Evolutionary conservation across 2,329 filamentous ascomycete species (phyloP).

Genomic region (Lasiodiplodia sp.): DNA sequence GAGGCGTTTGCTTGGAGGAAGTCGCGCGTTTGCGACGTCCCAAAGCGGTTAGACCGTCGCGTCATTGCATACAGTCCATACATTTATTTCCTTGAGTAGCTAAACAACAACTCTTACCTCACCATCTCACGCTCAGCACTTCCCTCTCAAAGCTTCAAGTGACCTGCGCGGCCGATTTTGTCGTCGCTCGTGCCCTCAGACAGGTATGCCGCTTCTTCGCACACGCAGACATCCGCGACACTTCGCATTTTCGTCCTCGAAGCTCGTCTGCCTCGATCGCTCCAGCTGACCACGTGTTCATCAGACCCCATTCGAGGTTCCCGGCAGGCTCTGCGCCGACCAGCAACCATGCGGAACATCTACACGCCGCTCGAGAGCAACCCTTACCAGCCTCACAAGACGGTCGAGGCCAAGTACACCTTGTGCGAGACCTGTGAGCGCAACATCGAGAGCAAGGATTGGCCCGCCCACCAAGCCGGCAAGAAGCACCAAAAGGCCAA

Average conservation of each 20-base stretch:
- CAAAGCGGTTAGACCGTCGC: slow-evolving; percentile 21
- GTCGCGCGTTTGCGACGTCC: slow-evolving; percentile 10
- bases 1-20: neutral
- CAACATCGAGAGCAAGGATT: slow-evolving; percentile 42
- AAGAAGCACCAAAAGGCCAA: slow-evolving; percentile 42
- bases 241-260: neutral
- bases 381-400: slow-evolving; percentile 39
- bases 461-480: slow-evolving; percentile 41
- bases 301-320: neutral
- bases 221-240: neutral
- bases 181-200: neutral
- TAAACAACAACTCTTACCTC: neutral
- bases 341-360: slow-evolving; percentile 6
- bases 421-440: slow-evolving; percentile 45
- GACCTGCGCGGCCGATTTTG: neutral
- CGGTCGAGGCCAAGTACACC: slow-evolving; percentile 34
- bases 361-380: slow-evolving; percentile 27
- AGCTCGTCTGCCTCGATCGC: neutral
- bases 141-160: neutral
- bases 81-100: slow-evolving; percentile 20
- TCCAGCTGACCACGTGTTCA: neutral
- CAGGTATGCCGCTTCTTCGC: slow-evolving; percentile 3
- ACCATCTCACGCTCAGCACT: neutral
- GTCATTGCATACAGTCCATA: slow-evolving; percentile 1
- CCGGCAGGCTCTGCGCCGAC: neutral